phyloP scores from a whole-genome alignment of 2,329 filamentous ascomycete genomes.

The Dothistroma pini region DNA sequence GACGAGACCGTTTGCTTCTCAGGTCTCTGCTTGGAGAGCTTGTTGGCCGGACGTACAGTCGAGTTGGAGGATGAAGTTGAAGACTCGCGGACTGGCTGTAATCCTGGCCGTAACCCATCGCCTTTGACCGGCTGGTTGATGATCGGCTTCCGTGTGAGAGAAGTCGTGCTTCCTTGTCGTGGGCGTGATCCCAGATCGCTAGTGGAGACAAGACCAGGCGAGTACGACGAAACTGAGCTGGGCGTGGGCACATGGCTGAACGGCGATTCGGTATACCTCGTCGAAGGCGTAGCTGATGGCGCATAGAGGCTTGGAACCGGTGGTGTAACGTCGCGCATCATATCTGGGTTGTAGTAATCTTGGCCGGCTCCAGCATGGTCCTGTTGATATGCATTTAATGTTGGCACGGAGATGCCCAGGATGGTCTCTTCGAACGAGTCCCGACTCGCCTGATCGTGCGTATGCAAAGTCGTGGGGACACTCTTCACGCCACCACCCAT shows the following conservation, averaged over 20 bases:
- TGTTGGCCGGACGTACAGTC: slow-evolving; percentile 35
- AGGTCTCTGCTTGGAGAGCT: slow-evolving; percentile 3
- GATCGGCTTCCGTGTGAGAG: slow-evolving; percentile 50
- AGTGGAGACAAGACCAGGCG: slow-evolving; percentile 56
- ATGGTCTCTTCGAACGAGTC: slow-evolving; percentile 26
- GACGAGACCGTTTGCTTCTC: neutral
- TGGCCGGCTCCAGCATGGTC: slow-evolving; percentile 2
- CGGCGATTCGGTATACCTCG: slow-evolving; percentile 69
- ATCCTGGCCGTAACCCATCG: slow-evolving; percentile 49
- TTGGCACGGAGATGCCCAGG: slow-evolving; percentile 26
- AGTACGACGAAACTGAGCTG: slow-evolving; percentile 73
- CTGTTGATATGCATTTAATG: slow-evolving; percentile 5
- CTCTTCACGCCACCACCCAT: slow-evolving; percentile 34
- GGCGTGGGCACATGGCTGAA: slow-evolving; percentile 77
- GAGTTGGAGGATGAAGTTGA: slow-evolving; percentile 64
- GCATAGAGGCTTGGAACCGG: slow-evolving; percentile 43
- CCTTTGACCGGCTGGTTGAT: slow-evolving; percentile 53
- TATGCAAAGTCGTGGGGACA: slow-evolving; percentile 19
- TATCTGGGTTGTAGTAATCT: slow-evolving; percentile 7
- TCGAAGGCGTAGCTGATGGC: slow-evolving; percentile 69
- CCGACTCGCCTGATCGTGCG: slow-evolving; percentile 12
- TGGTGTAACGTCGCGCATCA: slow-evolving; percentile 22
- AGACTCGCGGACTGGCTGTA: slow-evolving; percentile 66
- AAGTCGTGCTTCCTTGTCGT: slow-evolving; percentile 52
- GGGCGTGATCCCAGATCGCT: slow-evolving; percentile 43